Conservation (phyloP, 2,329 filamentous ascomycete species). For the Pseudogymnoascus verrucosus region DNA sequence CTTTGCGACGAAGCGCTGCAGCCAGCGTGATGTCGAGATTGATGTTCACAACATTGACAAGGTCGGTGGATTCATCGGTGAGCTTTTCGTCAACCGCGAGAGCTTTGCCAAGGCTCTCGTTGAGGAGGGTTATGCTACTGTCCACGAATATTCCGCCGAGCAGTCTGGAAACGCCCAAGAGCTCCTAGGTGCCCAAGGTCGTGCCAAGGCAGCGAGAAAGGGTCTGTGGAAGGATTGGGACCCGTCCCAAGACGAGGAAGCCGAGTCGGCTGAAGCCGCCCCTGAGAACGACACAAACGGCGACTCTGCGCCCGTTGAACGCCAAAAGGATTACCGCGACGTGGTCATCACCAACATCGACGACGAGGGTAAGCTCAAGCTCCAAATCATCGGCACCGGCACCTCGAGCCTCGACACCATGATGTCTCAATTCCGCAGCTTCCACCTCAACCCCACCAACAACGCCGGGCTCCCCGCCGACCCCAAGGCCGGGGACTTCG, state of each 20-base stretch:
- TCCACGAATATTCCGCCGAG: constrained; percentile 92
- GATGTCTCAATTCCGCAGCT: constrained; percentile 85
- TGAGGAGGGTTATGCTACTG: constrained; percentile 86
- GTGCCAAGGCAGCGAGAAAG: constrained; percentile 81
- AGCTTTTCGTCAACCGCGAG: constrained; percentile 86
- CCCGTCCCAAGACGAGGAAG: constrained; percentile 68
- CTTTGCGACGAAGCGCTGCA: constrained; percentile 76
- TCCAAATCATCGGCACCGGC: constrained; percentile 83
- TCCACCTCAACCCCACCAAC: constrained; percentile 81
- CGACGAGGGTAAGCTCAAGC: constrained; percentile 70
- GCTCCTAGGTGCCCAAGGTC: constrained; percentile 78
- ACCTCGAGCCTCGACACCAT: constrained; percentile 77
- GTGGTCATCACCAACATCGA: constrained; percentile 90
- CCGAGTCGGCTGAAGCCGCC: constrained; percentile 36
- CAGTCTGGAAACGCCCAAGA: constrained; percentile 85
- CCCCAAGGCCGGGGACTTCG: constrained; percentile 85
- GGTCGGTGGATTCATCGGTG: constrained; percentile 93
- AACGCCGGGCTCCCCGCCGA: constrained; percentile 62
- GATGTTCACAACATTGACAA: constrained; percentile 95
- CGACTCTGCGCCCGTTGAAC: constrained; percentile 45
- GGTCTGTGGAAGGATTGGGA: constrained; percentile 93
- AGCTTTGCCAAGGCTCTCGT: constrained; percentile 90
- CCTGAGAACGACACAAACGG: constrained; percentile 44
- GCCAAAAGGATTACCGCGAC: constrained; percentile 84
- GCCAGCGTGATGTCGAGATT: constrained; percentile 93